Evolutionary conservation across 192 early-diverging fungal species (phyloP), one percentile per base, ranked within the genome.

Genomic region (Dissophora globulifera): DNA sequence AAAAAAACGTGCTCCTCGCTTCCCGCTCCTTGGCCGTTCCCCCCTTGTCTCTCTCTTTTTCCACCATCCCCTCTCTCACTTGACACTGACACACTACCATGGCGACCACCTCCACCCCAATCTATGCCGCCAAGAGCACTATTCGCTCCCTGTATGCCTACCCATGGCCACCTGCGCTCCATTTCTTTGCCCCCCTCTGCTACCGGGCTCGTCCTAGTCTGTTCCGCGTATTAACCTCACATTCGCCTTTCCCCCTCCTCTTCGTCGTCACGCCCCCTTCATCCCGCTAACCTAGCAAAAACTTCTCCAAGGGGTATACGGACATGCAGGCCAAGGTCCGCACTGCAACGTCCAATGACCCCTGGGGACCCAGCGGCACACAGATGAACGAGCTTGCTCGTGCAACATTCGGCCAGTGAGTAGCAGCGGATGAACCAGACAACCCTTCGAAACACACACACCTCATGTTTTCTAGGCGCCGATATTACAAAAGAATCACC

Each of bases 321-420:
- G 93, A 96, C 70, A 90, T 95, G 31, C 94, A 98, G 79, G 89
- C 90, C 79, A 98, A 95, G 86, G 96, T 96, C 50, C 86, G 90
- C 50, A 81, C 87, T 47, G 93, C 91, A 16, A 94, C 93, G 3
- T 92, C 90, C 1, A 94, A 93, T 69, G 90, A 93, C 69, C 81
- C 88, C 50, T 88, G 90, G 78, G 90, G 88, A 6, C 94, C 95
- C 12, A 87, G 91, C 13, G 87, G 86, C 22, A 59, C 84, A 0
- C 80, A 92, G 57, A 93, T 98, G 93, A 84, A 85, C 59, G 93
- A 95, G 54, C 93, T 98, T 69, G 91, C 94, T 22, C 82, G 89
- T 70, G 86, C 89, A n/a, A 95, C 93, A 7, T 89, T 87, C 82
- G 93, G 91, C 76, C 89, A 91, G 94, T 96, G 88, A 81, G 90